These are phyloP conservation scores for Hypsizygus marmoreus DNA, from an alignment of 768 basidiomycete species.

Conservation along the genomic window DNA sequence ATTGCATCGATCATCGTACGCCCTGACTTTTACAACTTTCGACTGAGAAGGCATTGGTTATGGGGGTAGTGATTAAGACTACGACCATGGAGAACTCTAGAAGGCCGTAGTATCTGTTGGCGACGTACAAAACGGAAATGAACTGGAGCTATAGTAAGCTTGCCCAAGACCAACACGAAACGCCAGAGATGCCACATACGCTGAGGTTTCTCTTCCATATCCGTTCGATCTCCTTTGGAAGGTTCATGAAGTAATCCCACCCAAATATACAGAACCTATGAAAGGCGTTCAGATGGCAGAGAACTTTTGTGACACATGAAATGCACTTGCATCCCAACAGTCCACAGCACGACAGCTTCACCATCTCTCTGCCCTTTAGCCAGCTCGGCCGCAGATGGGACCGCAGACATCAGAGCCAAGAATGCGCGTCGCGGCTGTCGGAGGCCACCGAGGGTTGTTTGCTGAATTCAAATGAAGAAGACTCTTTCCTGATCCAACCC, in stretches of 20 bases:
- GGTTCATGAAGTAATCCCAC: slow-evolving; percentile 26
- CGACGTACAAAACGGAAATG: slow-evolving; percentile 18
- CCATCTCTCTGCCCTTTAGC: slow-evolving; percentile 21
- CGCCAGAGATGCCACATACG: slow-evolving; percentile 16
- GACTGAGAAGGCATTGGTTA: slow-evolving; percentile 15
- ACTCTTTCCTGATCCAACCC: too few species aligned
- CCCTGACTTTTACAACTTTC: slow-evolving; percentile 19
- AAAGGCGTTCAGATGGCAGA: slow-evolving; percentile 5
- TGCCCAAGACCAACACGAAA: too few species aligned
- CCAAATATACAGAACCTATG: slow-evolving; percentile 29
- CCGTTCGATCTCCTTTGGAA: slow-evolving; percentile 23
- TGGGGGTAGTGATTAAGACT: slow-evolving; percentile 16
- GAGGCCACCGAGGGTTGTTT: too few species aligned
- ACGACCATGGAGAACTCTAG: slow-evolving; percentile 18
- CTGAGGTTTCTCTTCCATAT: slow-evolving; percentile 27
- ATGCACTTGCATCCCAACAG: slow-evolving; percentile 24
- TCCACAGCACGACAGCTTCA: slow-evolving; percentile 23
- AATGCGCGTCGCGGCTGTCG: too few species aligned
- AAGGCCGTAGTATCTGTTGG: slow-evolving; percentile 27
- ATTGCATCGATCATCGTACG: not conserved
- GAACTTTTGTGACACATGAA: not conserved
- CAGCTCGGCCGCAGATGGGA: slow-evolving; percentile 17
- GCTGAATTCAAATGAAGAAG: too few species aligned
- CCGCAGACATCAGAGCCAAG: too few species aligned
- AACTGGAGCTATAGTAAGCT: slow-evolving; percentile 14